A percentile compares a stretch with the other conserved stretches of the same genome.
Conservation (phyloP, 345 rosid genomes). For the Ricinus communis region DNA sequence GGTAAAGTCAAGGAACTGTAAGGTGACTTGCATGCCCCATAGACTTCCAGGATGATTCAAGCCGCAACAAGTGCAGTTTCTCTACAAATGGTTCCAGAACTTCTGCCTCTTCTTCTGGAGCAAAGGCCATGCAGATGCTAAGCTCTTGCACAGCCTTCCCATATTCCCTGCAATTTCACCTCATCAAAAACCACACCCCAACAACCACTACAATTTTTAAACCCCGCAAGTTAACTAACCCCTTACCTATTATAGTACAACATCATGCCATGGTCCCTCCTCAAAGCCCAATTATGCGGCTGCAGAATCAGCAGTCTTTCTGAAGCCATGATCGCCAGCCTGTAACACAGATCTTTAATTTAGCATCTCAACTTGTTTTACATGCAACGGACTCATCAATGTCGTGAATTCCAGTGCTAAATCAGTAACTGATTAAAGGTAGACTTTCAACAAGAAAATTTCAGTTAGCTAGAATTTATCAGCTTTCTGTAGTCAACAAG, state of each 20-base stretch:
- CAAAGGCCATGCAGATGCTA: slow-evolving; percentile 91
- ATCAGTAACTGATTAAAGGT: not conserved
- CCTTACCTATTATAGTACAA: slow-evolving; percentile 65
- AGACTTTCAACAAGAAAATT: too few species aligned
- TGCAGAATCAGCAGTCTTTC: slow-evolving; percentile 84
- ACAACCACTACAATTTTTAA: not conserved
- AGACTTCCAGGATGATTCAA: slow-evolving; percentile 66
- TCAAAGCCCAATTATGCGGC: slow-evolving; percentile 80
- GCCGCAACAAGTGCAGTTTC: slow-evolving; percentile 78
- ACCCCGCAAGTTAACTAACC: not conserved
- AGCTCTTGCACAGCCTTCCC: slow-evolving; percentile 88
- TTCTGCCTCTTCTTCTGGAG: slow-evolving; percentile 70
- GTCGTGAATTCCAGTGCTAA: not conserved
- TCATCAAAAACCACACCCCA: not conserved
- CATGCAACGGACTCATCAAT: not conserved
- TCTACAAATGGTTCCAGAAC: slow-evolving; percentile 68
- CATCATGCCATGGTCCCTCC: slow-evolving; percentile 95
- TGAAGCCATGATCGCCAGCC: slow-evolving; percentile 85
- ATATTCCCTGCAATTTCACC: slow-evolving; percentile 48
- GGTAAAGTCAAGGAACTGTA: slow-evolving; percentile 53
- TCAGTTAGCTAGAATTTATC: too few species aligned
- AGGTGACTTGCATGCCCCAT: slow-evolving; percentile 55
- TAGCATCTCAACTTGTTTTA: slow-evolving; percentile 1
- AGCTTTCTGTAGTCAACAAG: too few species aligned
- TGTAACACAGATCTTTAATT: slow-evolving; percentile 23